Base-by-base conservation (phyloP, 1,139 yeast genomes). In the Geotrichum fermentans region DNA sequence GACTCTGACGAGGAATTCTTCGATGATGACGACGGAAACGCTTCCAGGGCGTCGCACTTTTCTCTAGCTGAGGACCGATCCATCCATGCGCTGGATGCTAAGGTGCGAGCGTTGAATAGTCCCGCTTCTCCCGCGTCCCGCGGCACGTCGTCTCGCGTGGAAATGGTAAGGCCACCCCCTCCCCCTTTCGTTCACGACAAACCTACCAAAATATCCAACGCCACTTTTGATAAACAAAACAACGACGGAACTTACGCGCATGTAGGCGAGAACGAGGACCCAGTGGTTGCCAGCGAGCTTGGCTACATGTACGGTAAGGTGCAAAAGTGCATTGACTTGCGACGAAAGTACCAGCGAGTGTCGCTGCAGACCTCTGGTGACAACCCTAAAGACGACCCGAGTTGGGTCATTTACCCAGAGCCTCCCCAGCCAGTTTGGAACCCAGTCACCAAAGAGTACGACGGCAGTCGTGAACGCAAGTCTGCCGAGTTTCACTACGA, bases 371-470 rank as follows among this genome's bases (percentile, higher is more conserved):
- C 79, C 45, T 87, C 83, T 43, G 65, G 69, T 43, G 83, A 79
- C 56, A 92, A 94, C 65, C 98, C 98, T 1, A 89, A 89, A 64
- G 90, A 92, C 65, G 69, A 65, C 40, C 64, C 66, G 3, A 65
- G 61, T 29, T 94, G 98, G 97, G 63, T 64, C 14, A 81, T 94
- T 44, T 90, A 89, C 63, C 98, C 98, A 0, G 81, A 84, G 10
- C 97, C 97, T 0, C 98, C 98, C 8, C 80, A 81, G 55, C 97
- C 98, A 1, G 82, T 94, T 28, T 92, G 95, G 77, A 84, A 85
- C 34, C 14, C 72, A 84, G 69, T 79, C 81, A 71, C 65, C 77
- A 51, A 44, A 22, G 47, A 44, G 20, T 38, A 34, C 26, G 47
- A 44, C 33, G 21, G 41, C 46, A 26, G 49, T 43, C 17, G 32